Conservation (phyloP, 225 moss, liverwort and hornwort genomes). For the Bryoerythrophyllum caledonicum region DNA sequence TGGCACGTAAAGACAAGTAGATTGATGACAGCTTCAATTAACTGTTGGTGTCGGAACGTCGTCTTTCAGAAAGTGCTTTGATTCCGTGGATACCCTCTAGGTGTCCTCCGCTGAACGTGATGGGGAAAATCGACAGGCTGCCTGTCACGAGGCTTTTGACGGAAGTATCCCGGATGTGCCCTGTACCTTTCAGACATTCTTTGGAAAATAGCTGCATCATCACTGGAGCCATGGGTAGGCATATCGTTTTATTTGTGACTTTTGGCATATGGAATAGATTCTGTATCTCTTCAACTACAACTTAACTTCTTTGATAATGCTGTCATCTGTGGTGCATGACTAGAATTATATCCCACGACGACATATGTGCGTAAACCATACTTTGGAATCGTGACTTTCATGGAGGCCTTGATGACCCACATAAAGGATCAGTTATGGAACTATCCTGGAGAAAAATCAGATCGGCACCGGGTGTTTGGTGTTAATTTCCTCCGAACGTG, state of each 20-base stretch:
- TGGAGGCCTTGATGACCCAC: slow-evolving; percentile 7
- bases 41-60: background rate
- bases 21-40: slow-evolving; percentile 10
- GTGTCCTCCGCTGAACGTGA: slow-evolving; percentile 11
- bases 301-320: background rate
- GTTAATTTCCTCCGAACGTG: slow-evolving; percentile 26
- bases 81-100: slow-evolving; percentile 23
- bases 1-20: background rate
- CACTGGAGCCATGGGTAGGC: slow-evolving; percentile 22
- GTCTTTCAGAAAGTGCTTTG: slow-evolving; percentile 22
- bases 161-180: slow-evolving; percentile 11
- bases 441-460: slow-evolving; percentile 1
- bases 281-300: background rate
- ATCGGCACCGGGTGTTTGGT: slow-evolving; percentile 40
- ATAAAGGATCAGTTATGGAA: slow-evolving; percentile 9
- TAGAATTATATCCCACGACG: slow-evolving; percentile 29
- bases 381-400: background rate
- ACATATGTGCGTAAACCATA: slow-evolving; percentile 9
- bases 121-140: background rate
- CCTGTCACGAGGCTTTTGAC: background rate
- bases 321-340: slow-evolving; percentile 7
- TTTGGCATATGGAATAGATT: background rate
- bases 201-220: slow-evolving; percentile 24
- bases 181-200: background rate
- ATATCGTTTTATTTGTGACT: background rate